Percentiles rank a stretch among this genome's conserved stretches.
Evolutionary conservation across 116 monocot genomes (phyloP).

Genomic region (Thalassia testudinum): DNA sequence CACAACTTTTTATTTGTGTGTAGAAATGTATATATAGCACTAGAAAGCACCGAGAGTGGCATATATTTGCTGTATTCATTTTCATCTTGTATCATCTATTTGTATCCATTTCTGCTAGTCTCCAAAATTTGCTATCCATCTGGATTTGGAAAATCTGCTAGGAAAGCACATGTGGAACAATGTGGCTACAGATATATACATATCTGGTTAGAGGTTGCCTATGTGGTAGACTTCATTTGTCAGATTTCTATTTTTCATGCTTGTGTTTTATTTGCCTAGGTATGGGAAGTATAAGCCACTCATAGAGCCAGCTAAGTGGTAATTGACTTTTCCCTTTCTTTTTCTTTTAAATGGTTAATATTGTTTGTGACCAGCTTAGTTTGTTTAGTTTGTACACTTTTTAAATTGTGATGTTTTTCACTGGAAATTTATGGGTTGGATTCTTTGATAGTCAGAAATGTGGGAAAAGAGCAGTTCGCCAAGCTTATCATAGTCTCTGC

Average conservation of each 20-base stretch:
- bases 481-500: constrained; percentile 86
- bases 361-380: not conserved
- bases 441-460: constrained; percentile 59
- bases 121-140: too few species aligned
- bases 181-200: too few species aligned
- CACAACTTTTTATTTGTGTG: too few species aligned
- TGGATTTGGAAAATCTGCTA: too few species aligned
- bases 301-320: constrained; percentile 87
- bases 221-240: too few species aligned
- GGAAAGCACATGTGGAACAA: too few species aligned
- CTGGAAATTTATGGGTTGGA: not conserved
- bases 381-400: constrained; percentile 1
- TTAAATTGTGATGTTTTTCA: not conserved
- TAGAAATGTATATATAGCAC: too few species aligned
- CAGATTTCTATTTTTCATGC: not conserved
- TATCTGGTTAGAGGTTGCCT: too few species aligned
- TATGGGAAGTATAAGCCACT: constrained; percentile 94
- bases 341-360: not conserved
- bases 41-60: too few species aligned
- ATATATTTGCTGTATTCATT: too few species aligned
- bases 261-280: constrained; percentile 24
- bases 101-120: too few species aligned
- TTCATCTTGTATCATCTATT: too few species aligned
- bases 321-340: not conserved
- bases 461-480: constrained; percentile 58